phyloP scores from a whole-genome alignment of 208 protist genomes.

The Leishmania arabica region DNA sequence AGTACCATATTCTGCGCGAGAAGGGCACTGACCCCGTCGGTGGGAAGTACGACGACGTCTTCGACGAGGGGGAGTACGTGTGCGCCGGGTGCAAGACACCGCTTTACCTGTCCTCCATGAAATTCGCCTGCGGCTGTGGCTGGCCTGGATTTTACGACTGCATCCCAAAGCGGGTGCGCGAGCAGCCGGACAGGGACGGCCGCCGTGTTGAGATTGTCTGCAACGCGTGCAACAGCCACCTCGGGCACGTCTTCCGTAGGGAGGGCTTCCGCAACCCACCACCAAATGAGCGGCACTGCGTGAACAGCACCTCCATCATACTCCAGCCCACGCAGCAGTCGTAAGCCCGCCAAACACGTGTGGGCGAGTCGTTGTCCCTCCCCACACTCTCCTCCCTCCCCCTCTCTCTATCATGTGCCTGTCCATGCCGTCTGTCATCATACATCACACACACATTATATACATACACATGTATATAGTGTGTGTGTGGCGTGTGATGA shows the following conservation, averaged over 20 bases:
- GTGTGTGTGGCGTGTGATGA: no score
- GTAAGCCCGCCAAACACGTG: not conserved
- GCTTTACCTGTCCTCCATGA: constrained; percentile 87
- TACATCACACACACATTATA: not conserved
- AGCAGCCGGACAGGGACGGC: constrained; percentile 76
- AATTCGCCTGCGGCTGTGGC: constrained; percentile 88
- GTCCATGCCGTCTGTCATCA: not conserved
- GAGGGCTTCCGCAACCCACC: constrained; percentile 88
- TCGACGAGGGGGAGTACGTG: constrained; percentile 68
- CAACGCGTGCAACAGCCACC: constrained; percentile 90
- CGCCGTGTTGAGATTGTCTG: constrained; percentile 91
- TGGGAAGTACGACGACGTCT: constrained; percentile 66
- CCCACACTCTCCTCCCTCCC: not conserved
- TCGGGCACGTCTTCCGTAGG: constrained; percentile 92
- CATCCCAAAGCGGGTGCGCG: constrained; percentile 70
- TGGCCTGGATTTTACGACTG: constrained; percentile 92
- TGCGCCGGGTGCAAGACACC: constrained; percentile 81
- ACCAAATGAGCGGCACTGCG: constrained; percentile 93
- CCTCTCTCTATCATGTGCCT: not conserved
- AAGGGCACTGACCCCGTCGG: constrained; percentile 78
- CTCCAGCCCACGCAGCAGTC: constrained; percentile 36
- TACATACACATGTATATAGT: no score
- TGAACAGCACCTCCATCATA: constrained; percentile 77
- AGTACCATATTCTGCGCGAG: constrained; percentile 76
- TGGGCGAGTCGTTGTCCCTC: not conserved